phyloP scores from a whole-genome alignment of 495 filamentous ascomycete genomes.

The Penicillium tannophilum region DNA sequence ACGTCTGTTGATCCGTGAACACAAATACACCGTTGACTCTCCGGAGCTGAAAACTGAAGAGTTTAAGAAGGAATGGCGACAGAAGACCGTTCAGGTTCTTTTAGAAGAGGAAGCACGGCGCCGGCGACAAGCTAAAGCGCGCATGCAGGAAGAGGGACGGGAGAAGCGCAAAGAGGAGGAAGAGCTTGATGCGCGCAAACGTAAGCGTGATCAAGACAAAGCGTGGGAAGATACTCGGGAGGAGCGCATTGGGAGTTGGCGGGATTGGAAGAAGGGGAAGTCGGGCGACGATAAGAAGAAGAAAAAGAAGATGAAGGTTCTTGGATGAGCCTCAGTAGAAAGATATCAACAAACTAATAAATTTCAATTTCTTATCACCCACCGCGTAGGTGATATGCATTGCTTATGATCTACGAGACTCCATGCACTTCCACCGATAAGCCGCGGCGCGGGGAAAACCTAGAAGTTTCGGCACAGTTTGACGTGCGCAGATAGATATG shows the following conservation, averaged over 20 bases:
- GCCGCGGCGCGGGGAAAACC: constrained; percentile 20
- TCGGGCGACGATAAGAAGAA: constrained; percentile 59
- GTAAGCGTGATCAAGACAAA: constrained; percentile 89
- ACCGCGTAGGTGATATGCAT: neutral
- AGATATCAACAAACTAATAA: neutral
- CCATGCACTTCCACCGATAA: constrained; percentile 23
- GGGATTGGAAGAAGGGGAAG: constrained; percentile 80
- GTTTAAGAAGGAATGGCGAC: constrained; percentile 81
- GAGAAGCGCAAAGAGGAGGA: constrained; percentile 86
- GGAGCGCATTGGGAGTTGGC: constrained; percentile 90
- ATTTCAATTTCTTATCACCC: neutral
- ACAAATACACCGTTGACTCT: constrained; percentile 87
- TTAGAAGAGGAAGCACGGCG: constrained; percentile 89
- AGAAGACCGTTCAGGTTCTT: constrained; percentile 89
- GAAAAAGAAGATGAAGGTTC: constrained; percentile 95
- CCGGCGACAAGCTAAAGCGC: constrained; percentile 84
- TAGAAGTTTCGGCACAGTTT: constrained; percentile 7
- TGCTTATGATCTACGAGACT: constrained; percentile 11
- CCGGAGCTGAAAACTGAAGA: constrained; percentile 76
- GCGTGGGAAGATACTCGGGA: constrained; percentile 94
- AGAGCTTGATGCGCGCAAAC: constrained; percentile 82
- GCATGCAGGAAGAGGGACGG: constrained; percentile 94
- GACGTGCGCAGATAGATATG: neutral
- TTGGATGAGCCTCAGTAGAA: constrained; percentile 44
- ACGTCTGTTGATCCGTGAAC: constrained; percentile 88